These are phyloP conservation scores for Phytophthora fragariaefolia DNA, from an alignment of 352 stramenopile species.

Conservation along the genomic window DNA sequence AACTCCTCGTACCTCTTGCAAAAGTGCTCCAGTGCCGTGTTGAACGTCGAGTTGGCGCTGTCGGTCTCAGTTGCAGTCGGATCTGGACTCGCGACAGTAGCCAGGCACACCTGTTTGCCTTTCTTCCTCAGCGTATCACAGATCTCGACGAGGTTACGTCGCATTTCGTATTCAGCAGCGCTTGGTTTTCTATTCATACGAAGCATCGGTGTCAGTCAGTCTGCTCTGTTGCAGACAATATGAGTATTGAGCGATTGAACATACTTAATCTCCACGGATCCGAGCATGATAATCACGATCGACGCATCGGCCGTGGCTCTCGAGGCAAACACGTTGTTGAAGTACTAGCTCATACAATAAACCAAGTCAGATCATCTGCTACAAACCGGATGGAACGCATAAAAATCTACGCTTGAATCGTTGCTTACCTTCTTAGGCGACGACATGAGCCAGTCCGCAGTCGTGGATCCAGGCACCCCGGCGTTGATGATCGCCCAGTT, in stretches of 20 bases:
- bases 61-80: slow-evolving; percentile 45
- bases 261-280: slow-evolving; percentile 72
- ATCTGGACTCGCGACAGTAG: slow-evolving; percentile 57
- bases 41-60: slow-evolving; percentile 49
- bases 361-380: slow-evolving; percentile 2
- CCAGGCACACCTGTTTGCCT: slow-evolving; percentile 79
- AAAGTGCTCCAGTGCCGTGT: slow-evolving; percentile 74
- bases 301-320: slow-evolving; percentile 66
- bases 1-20: slow-evolving; percentile 62
- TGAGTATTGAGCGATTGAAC: no score
- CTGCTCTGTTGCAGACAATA: no score
- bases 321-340: slow-evolving; percentile 71
- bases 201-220: slow-evolving; percentile 3
- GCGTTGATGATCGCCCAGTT: slow-evolving; percentile 85
- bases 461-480: slow-evolving; percentile 66
- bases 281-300: slow-evolving; percentile 82
- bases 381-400: no score
- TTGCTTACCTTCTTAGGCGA: slow-evolving; percentile 58
- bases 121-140: slow-evolving; percentile 86
- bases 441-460: slow-evolving; percentile 70
- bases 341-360: slow-evolving; percentile 52
- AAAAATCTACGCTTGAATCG: not conserved
- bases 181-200: slow-evolving; percentile 35
- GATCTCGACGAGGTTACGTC: slow-evolving; percentile 70
- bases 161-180: slow-evolving; percentile 43